Base-by-base conservation (phyloP, 106 monocot species). In the Dioscorea dumetorum region DNA sequence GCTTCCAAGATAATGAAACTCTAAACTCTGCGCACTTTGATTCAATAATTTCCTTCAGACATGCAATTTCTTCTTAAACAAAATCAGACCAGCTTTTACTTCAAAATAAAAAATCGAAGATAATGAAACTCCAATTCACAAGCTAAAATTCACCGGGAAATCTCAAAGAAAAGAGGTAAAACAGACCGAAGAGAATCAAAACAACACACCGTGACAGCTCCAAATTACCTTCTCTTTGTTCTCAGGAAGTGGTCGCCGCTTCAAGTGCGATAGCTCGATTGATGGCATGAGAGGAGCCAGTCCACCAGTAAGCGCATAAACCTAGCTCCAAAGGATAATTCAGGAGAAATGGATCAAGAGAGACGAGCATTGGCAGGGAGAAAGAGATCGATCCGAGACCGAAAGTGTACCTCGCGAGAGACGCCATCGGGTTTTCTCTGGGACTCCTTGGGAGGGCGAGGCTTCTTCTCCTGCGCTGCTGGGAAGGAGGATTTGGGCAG, bases 381-480 rank as follows among this genome's bases (percentile, higher is more conserved):
- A 68, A 66, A 35, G 22, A 68, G 32, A 50, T 24, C 8, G 33
- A 24, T 48, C n/a, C 35, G 12, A 19, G 62, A 12, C 48, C 48
- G 9, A 5, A 3, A 23, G 24, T 15, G 67, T 64, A 70, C 93
- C 84, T 99, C 97, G 10, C 92, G 78, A 28, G 84, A 84, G 50
- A 99, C 79, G 19, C 97, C 97, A 90, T 92, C 97, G 34, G 97
- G 97, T 63, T 85, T 89, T 54, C 97, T 73, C 81, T 99, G 97
- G 24, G 92, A 73, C 7, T 97, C 95, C 78, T 80, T 85, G 23
- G 75, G 92, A 11, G 88, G 74, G 12, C 89, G 84, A 48, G 95
- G 62, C 31, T 78, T 86, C 90, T 34, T 34, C 34, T 34, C 34
- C 3, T 34, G 34, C 34, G 34, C 34, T 34, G 34, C 34, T 3